Percentiles rank a stretch among this genome's conserved stretches.
phyloP scores from a whole-genome alignment of 1,284 basidiomycete genomes.

The Pseudozyma thailandica region DNA sequence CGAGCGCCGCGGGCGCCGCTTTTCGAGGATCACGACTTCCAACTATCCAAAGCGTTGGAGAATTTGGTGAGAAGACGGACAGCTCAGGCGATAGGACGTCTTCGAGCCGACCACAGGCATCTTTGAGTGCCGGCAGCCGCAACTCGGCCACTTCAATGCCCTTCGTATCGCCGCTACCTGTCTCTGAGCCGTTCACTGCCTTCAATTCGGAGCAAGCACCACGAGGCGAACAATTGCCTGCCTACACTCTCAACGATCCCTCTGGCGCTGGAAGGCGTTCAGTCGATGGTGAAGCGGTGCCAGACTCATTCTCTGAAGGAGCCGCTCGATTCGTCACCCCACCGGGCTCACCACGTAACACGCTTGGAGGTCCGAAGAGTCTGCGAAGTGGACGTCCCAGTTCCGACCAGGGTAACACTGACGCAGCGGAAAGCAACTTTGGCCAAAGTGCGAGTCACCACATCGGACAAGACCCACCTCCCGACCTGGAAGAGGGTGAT shows the following conservation, averaged over 20 bases:
- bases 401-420: slow-evolving; percentile 3
- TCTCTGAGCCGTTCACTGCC: slow-evolving; percentile 22
- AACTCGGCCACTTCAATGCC: background rate
- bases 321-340: slow-evolving; percentile 30
- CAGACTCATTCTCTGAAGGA: slow-evolving; percentile 7
- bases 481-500: background rate
- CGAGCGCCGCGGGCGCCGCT: slow-evolving; percentile 1
- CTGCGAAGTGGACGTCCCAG: slow-evolving; percentile 9
- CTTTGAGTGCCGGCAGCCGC: slow-evolving; percentile 1
- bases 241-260: slow-evolving; percentile 21
- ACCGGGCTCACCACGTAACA: slow-evolving; percentile 23
- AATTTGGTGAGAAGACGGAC: slow-evolving; percentile 51
- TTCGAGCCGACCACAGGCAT: background rate
- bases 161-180: slow-evolving; percentile 20
- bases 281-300: slow-evolving; percentile 9
- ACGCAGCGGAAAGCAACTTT: slow-evolving; percentile 6
- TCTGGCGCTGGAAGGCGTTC: background rate
- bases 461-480: slow-evolving; percentile 1
- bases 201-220: slow-evolving; percentile 11
- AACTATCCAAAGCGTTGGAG: slow-evolving; percentile 54
- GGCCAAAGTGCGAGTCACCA: background rate
- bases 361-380: slow-evolving; percentile 6
- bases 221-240: slow-evolving; percentile 22
- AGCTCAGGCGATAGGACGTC: slow-evolving; percentile 4
- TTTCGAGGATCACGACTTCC: slow-evolving; percentile 32